phyloP scores from a whole-genome alignment of 1,284 basidiomycete genomes.

The Xerocomus minutiporus region DNA sequence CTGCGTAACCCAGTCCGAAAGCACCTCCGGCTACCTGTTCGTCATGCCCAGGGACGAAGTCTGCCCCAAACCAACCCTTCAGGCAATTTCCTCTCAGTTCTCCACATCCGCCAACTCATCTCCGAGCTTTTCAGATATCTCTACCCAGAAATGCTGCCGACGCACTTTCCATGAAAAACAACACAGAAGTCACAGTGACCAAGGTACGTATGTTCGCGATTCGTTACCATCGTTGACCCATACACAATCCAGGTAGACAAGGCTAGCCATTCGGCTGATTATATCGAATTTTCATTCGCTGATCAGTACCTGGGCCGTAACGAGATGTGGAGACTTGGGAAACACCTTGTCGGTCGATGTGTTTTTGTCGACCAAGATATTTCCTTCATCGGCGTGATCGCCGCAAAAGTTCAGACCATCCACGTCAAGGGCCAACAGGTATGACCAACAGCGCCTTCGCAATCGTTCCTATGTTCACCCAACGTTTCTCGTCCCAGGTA shows the following conservation, averaged over 20 bases:
- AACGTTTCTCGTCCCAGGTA: conserved; percentile 42
- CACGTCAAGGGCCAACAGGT: conserved; percentile 65
- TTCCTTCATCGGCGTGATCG: conserved; percentile 71
- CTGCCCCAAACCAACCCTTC: conserved; percentile 55
- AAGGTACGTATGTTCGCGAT: conserved; percentile 43
- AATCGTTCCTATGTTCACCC: conserved; percentile 4
- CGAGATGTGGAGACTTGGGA: conserved; percentile 87
- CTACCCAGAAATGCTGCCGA: conserved; percentile 67
- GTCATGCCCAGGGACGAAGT: conserved; percentile 60
- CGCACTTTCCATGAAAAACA: conserved; percentile 64
- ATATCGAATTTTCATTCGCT: conserved; percentile 84
- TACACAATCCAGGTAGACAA: conserved; percentile 55
- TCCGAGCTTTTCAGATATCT: conserved; percentile 51
- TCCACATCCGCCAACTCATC: conserved; percentile 6
- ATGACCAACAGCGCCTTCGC: conserved; percentile 15
- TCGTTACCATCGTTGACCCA: conserved; percentile 3
- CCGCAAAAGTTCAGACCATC: conserved; percentile 75
- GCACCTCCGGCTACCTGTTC: conserved; percentile 56
- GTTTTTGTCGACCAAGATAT: conserved; percentile 69
- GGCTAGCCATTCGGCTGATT: conserved; percentile 64
- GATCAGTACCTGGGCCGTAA: conserved; percentile 90
- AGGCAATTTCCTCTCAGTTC: conserved; percentile 39
- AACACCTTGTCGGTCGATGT: conserved; percentile 74
- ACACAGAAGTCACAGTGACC: conserved; percentile 62
- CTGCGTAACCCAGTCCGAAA: conserved; percentile 46